Conservation (phyloP, 106 monocot genomes). For the Gastrodia elata region DNA sequence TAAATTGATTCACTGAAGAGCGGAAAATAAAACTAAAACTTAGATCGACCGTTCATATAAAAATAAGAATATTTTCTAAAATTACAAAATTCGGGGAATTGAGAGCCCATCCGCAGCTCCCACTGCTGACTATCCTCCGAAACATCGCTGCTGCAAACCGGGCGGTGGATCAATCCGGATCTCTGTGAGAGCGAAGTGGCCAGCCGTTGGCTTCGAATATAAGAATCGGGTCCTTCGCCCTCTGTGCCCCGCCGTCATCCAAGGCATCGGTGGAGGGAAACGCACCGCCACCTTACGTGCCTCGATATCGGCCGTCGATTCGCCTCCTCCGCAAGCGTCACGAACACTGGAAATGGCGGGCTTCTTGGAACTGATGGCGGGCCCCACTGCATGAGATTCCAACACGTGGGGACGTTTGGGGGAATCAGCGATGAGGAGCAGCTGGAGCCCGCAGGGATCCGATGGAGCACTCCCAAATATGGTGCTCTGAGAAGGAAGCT, state of each 20-base stretch:
- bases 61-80: too few species aligned
- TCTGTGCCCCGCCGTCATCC: slow-evolving; percentile 11
- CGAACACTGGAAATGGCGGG: slow-evolving; percentile 6
- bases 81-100: too few species aligned
- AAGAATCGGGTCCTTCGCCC: slow-evolving; percentile 25
- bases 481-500: not conserved
- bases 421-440: slow-evolving; percentile 10
- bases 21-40: too few species aligned
- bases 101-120: too few species aligned
- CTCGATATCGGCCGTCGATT: not conserved
- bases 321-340: slow-evolving; percentile 14
- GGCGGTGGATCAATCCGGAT: slow-evolving; percentile 35
- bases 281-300: not conserved
- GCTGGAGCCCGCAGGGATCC: slow-evolving; percentile 15
- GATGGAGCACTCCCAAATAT: not conserved
- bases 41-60: too few species aligned
- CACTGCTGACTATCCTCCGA: too few species aligned
- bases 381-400: not conserved
- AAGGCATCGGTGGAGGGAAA: slow-evolving; percentile 38
- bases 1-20: too few species aligned
- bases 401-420: slow-evolving; percentile 4
- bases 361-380: not conserved
- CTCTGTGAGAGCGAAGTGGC: slow-evolving; percentile 27
- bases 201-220: slow-evolving; percentile 23
- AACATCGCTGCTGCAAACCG: too few species aligned